A percentile compares a stretch with the other conserved stretches of the same genome.
Evolutionary conservation across 2,329 filamentous ascomycete species (phyloP).

Genomic region (Bimuria novae-zelandiae): DNA sequence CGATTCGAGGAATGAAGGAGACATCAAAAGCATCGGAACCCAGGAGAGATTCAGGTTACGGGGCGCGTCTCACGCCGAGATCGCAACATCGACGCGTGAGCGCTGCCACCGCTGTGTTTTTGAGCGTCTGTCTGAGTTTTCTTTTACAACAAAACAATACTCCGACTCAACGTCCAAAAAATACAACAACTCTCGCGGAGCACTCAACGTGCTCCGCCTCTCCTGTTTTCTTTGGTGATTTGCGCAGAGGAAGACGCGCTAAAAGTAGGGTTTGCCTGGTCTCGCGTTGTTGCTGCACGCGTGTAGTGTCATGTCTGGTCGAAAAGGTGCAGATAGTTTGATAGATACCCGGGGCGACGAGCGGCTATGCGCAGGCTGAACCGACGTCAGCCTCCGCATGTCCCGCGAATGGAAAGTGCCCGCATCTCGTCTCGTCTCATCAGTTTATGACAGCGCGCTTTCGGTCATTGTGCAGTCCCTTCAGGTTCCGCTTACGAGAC

Average conservation of each 20-base stretch:
- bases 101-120: conserved; percentile 53
- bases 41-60: conserved; percentile 34
- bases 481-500: conserved; percentile 6
- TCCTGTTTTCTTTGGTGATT: conserved; percentile 33
- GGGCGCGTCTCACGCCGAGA: conserved; percentile 54
- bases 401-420: conserved; percentile 9
- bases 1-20: conserved; percentile 19
- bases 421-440: conserved; percentile 6
- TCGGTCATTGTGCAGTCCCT: conserved; percentile 5
- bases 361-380: conserved; percentile 4
- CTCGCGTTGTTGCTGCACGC: conserved; percentile 13
- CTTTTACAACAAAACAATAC: conserved; percentile 81
- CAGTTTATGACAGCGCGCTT: conserved; percentile 10
- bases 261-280: conserved; percentile 20
- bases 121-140: conserved; percentile 72
- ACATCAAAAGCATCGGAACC: conserved; percentile 26
- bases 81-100: conserved; percentile 71
- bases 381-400: conserved; percentile 8
- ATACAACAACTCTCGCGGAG: conserved; percentile 54
- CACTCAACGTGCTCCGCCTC: conserved; percentile 66
- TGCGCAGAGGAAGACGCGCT: conserved; percentile 18
- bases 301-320: conserved; percentile 14
- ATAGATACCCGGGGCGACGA: conserved; percentile 8
- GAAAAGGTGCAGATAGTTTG: conserved; percentile 9
- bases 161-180: conserved; percentile 78